phyloP scores from a whole-genome alignment of 257 asterid species.

The Fraxinus excelsior region DNA sequence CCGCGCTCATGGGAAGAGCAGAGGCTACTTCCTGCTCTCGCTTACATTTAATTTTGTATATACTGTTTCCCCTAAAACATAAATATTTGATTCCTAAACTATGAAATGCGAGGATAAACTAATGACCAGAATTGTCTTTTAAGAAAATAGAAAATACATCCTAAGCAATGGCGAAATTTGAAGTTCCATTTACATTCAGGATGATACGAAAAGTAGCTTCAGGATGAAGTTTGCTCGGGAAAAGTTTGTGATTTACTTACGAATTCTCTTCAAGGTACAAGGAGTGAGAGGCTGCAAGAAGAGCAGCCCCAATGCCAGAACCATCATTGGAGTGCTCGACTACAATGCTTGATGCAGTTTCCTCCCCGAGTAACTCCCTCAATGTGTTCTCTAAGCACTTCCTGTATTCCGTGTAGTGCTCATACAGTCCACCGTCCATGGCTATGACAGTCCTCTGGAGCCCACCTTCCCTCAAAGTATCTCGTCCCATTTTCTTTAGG shows the following conservation, averaged over 20 bases:
- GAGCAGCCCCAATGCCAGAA: slow-evolving; percentile 94
- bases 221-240: not conserved
- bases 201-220: not conserved
- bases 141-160: not conserved
- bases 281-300: slow-evolving; percentile 85
- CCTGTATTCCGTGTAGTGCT: slow-evolving; percentile 75
- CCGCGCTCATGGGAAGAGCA: not conserved
- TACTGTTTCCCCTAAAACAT: not conserved
- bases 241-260: not conserved
- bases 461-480: slow-evolving; percentile 38
- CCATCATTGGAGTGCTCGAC: slow-evolving; percentile 81
- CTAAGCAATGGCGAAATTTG: not conserved
- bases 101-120: not conserved
- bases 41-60: not conserved
- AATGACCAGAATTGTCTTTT: not conserved
- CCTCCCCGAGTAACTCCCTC: slow-evolving; percentile 61
- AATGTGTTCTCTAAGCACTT: slow-evolving; percentile 61
- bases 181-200: not conserved
- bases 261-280: slow-evolving; percentile 34
- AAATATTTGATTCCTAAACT: not conserved
- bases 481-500: slow-evolving; percentile 81
- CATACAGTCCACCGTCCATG: slow-evolving; percentile 85
- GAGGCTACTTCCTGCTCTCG: not conserved
- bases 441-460: slow-evolving; percentile 64
- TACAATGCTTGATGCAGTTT: slow-evolving; percentile 34